Conservation (phyloP, 371 early-diverging fungal species). For the Mortierella sp. region DNA sequence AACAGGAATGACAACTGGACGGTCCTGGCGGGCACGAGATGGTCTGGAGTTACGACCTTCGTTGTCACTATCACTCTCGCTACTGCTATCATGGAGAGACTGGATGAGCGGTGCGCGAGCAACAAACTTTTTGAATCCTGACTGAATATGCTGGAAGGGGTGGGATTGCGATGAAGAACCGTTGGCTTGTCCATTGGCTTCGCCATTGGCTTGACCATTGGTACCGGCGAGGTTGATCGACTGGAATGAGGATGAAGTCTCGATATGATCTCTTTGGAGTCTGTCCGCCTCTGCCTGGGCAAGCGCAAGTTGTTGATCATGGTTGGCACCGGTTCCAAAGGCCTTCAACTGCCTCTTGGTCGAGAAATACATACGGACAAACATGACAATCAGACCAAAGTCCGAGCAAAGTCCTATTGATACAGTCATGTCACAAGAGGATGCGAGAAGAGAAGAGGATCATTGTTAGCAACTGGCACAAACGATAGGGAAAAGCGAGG, state of each 20-base stretch:
- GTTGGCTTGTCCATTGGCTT: not conserved
- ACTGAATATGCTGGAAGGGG: conserved; percentile 21
- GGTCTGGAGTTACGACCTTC: too few species aligned
- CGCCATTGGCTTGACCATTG: not conserved
- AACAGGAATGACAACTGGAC: conserved; percentile 9
- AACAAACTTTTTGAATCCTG: conserved; percentile 31
- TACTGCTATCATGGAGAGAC: not conserved
- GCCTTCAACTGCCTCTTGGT: conserved; percentile 32
- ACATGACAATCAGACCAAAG: conserved; percentile 52
- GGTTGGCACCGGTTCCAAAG: conserved; percentile 18
- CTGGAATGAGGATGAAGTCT: conserved; percentile 14
- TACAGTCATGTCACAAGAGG: not conserved
- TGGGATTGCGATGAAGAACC: conserved; percentile 2
- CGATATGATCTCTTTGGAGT: conserved; percentile 4
- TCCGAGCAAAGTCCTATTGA: conserved; percentile 58
- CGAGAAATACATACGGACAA: conserved; percentile 53
- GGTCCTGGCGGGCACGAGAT: not conserved
- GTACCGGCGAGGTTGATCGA: conserved; percentile 3
- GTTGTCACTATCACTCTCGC: too few species aligned
- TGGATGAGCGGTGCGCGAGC: conserved; percentile 20
- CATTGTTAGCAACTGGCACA: too few species aligned
- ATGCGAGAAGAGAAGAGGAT: too few species aligned
- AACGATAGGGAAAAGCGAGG: too few species aligned
- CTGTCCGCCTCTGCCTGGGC: conserved; percentile 22
- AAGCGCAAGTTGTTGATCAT: conserved; percentile 29